Evolutionary conservation across 1,284 basidiomycete species (phyloP), one percentile per base, ranked within the genome.

Genomic region (Ustilago vetiveriae): DNA sequence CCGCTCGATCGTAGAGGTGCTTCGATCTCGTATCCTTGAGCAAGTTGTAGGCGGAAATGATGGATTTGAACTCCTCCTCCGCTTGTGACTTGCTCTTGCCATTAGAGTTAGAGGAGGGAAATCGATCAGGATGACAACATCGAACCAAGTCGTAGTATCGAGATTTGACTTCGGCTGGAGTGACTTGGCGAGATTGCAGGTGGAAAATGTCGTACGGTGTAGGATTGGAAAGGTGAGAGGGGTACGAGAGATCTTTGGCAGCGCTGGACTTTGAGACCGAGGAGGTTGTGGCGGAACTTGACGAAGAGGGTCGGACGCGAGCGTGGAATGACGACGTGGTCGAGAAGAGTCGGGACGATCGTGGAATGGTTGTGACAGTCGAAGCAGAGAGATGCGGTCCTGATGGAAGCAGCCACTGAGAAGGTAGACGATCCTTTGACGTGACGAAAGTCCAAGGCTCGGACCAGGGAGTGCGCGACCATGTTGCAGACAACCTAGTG

Each of bases 171-270:
- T 79, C 46, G 0, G 54, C 8, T 0, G 55, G 41, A 0, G 62
- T 42, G 3, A 74, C 73, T 8, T 45, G 17, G 16, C 64, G 53
- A 3, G 17, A 21, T 23, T 57, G 22, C 17, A 81, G 64, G 44
- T 79, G 76, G 54, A 81, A 80, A 30, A 81, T 75, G 13, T 81
- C 75, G 47, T 76, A 81, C 3, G 79, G 79, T 8, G 72, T 57
- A 1, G 67, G 67, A 40, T 43, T 72, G 51, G 29, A 27, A 16
- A 44, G 40, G 39, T 40, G 69, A 29, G 39, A 51, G 2, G 64
- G 64, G 23, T 33, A 68, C 3, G 57, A 14, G 22, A 43, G 46
- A 14, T 48, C 24, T 1, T 23, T 17, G 21, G 3, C 14, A 3
- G 47, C 26, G 6, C 30, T 16, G 16, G 47, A 29, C 10, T 22